phyloP scores from a whole-genome alignment of 2,329 filamentous ascomycete genomes.

The Exophiala sp. region DNA sequence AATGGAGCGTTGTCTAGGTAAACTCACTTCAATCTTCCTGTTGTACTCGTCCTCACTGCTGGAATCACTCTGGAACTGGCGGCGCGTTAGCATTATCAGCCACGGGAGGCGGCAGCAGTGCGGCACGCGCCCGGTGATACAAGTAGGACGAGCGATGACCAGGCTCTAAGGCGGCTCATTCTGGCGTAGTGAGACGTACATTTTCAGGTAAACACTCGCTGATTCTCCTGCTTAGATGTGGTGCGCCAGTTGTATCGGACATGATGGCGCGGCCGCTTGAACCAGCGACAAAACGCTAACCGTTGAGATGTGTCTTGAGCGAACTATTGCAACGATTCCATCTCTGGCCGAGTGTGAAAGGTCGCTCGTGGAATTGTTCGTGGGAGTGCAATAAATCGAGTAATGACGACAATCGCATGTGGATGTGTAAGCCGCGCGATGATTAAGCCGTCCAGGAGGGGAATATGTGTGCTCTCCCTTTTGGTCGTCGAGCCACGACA shows the following conservation, averaged over 20 bases:
- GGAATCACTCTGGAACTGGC: slow-evolving; percentile 32
- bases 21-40: slow-evolving; percentile 28
- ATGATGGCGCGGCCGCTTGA: not conserved
- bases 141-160: not conserved
- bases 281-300: not conserved
- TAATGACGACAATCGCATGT: not conserved
- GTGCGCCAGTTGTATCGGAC: slow-evolving; percentile 9
- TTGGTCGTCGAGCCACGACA: no score
- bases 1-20: not conserved
- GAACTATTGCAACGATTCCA: not conserved
- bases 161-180: not conserved
- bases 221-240: slow-evolving; percentile 24
- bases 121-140: no score
- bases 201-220: slow-evolving; percentile 22
- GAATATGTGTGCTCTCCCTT: not conserved
- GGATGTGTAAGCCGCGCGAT: not conserved
- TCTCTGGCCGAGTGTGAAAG: not conserved
- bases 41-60: slow-evolving; percentile 36
- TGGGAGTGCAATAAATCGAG: not conserved
- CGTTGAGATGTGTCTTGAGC: not conserved
- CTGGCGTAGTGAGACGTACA: slow-evolving; percentile 11
- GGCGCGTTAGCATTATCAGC: not conserved
- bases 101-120: no score
- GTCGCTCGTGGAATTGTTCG: not conserved
- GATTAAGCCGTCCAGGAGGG: not conserved